These are phyloP conservation scores for Phytophthora ohioensis DNA, from an alignment of 352 stramenopile genomes.

Conservation along the genomic window DNA sequence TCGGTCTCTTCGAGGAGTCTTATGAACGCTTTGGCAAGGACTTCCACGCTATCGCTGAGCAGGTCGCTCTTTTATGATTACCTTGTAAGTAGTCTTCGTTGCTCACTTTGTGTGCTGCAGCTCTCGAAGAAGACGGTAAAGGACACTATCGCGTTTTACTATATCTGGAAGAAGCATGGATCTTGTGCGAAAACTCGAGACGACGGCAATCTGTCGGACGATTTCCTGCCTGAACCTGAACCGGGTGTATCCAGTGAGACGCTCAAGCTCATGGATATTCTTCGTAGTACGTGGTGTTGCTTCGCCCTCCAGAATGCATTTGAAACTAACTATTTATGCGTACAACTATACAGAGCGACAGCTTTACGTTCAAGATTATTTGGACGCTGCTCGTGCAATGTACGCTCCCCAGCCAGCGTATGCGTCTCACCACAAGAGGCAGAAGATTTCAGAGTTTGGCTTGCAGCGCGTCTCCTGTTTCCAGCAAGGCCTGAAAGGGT, in stretches of 20 bases:
- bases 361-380: constrained; percentile 71
- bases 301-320: not conserved
- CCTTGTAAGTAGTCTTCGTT: not conserved
- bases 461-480: constrained; percentile 58
- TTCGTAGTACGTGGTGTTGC: constrained; percentile 57
- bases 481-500: constrained; percentile 60
- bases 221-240: constrained; percentile 63
- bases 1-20: constrained; percentile 81
- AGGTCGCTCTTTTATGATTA: constrained; percentile 41
- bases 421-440: constrained; percentile 56
- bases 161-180: constrained; percentile 89
- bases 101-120: constrained; percentile 39
- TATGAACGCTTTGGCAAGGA: constrained; percentile 82
- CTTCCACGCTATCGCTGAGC: constrained; percentile 77
- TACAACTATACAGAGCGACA: constrained; percentile 60
- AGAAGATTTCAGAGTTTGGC: constrained; percentile 61
- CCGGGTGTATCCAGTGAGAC: constrained; percentile 64
- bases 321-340: not conserved
- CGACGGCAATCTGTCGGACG: constrained; percentile 48
- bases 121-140: constrained; percentile 68
- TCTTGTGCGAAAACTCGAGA: constrained; percentile 48
- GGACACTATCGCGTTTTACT: constrained; percentile 84
- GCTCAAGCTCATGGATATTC: constrained; percentile 65
- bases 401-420: constrained; percentile 49
- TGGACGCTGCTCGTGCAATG: constrained; percentile 65